Conservation (phyloP, 805 yeast species). For the Wickerhamomyces chaumierensis region DNA sequence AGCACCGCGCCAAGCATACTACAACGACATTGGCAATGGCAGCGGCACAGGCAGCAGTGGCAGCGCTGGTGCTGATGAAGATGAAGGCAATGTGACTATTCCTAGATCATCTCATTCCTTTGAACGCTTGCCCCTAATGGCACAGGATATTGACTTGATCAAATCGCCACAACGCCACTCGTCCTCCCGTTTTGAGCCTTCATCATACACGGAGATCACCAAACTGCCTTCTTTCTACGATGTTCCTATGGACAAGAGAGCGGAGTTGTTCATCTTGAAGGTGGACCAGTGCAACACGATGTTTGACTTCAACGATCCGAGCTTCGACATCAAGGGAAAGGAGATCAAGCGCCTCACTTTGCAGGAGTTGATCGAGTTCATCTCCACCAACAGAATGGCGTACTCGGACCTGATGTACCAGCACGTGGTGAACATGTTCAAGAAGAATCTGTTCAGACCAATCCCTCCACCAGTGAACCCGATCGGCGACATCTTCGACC, state of each 20-base stretch:
- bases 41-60: conserved; percentile 3
- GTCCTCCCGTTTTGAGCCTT: conserved; percentile 82
- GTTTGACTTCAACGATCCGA: conserved; percentile 91
- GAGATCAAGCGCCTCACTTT: conserved; percentile 82
- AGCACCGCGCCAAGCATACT: not conserved
- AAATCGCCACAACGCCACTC: conserved; percentile 85
- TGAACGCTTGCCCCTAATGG: conserved; percentile 48
- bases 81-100: conserved; percentile 14
- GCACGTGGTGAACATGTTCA: conserved; percentile 84
- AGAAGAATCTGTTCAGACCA: conserved; percentile 81
- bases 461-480: conserved; percentile 98
- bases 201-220: conserved; percentile 49
- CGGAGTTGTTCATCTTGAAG: conserved; percentile 72
- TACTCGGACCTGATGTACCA: conserved; percentile 87
- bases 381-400: conserved; percentile 69
- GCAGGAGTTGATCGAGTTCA: conserved; percentile 82
- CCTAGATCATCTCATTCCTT: conserved; percentile 39
- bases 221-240: conserved; percentile 83
- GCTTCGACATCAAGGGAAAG: conserved; percentile 84
- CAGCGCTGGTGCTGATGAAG: conserved; percentile 6
- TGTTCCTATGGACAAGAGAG: conserved; percentile 71
- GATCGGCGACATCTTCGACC: conserved; percentile 90
- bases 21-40: conserved; percentile 1
- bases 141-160: conserved; percentile 70
- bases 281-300: conserved; percentile 90